Evolutionary conservation across 108 stramenopile species (phyloP).

Genomic region (Epipyxis sp.): DNA sequence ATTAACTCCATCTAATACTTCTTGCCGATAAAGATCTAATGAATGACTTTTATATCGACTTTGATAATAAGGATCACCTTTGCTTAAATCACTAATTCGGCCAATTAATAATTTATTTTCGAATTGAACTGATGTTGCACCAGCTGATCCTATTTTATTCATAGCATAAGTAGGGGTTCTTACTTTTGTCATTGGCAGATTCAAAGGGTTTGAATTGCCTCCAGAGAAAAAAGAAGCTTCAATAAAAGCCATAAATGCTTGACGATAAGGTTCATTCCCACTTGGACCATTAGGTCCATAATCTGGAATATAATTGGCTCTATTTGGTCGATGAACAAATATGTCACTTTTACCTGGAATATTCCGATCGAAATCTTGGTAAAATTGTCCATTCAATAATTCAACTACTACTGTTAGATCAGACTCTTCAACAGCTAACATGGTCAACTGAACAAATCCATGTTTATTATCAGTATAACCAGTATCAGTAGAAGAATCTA

Average conservation of each 20-base stretch:
- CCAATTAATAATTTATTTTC: constrained; percentile 52
- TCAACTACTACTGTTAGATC: constrained; percentile 65
- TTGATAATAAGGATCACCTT: constrained; percentile 43
- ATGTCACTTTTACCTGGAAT: constrained; percentile 52
- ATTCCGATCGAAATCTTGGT: constrained; percentile 61
- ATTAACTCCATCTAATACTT: constrained; percentile 27
- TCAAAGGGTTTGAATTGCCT: constrained; percentile 64
- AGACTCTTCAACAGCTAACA: constrained; percentile 57
- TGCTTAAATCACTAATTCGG: constrained; percentile 53
- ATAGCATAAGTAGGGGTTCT: too few species aligned
- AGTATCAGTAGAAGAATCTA: neutral
- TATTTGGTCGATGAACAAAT: constrained; percentile 57
- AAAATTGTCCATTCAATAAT: constrained; percentile 69
- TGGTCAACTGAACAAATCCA: constrained; percentile 59
- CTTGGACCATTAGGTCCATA: neutral
- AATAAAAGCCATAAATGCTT: constrained; percentile 59
- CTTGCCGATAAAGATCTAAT: neutral
- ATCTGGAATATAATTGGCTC: constrained; percentile 38
- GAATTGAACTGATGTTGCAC: neutral
- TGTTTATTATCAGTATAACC: constrained; percentile 77
- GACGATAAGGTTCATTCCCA: too few species aligned
- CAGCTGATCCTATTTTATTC: neutral
- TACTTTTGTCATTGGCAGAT: constrained; percentile 61
- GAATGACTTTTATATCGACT: neutral
- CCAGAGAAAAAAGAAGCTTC: constrained; percentile 52